phyloP scores from a whole-genome alignment of 106 monocot genomes.

The Acorus gramineus region DNA sequence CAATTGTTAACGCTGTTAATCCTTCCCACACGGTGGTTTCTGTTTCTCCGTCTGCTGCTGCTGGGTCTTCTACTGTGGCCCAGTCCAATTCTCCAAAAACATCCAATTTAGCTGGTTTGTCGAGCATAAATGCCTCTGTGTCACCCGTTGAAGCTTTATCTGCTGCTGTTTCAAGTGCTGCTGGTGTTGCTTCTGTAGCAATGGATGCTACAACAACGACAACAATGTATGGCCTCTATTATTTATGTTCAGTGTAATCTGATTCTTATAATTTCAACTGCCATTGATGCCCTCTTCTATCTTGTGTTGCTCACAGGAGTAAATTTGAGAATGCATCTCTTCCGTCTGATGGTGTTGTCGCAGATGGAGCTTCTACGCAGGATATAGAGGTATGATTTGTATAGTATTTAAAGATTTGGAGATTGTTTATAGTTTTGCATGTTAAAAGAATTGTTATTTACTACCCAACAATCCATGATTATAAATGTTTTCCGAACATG shows the following conservation, averaged over 20 bases:
- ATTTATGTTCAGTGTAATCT: not conserved
- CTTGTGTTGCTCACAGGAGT: constrained; percentile 13
- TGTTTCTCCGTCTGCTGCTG: constrained; percentile 18
- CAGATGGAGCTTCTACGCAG: constrained; percentile 46
- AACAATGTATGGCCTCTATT: constrained; percentile 17
- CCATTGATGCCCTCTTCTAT: not conserved
- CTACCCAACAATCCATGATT: too few species aligned
- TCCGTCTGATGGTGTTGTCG: constrained; percentile 13
- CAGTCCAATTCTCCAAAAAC: constrained; percentile 10
- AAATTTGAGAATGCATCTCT: constrained; percentile 22
- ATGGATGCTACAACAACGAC: constrained; percentile 12
- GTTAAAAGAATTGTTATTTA: too few species aligned
- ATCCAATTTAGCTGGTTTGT: constrained; percentile 9
- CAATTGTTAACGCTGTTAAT: constrained; percentile 13
- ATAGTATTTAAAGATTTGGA: not conserved
- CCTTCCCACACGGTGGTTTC: constrained; percentile 15
- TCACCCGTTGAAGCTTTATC: constrained; percentile 1
- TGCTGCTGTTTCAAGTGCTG: constrained; percentile 10
- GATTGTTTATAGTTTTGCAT: not conserved
- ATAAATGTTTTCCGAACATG: too few species aligned
- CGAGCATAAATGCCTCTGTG: constrained; percentile 8
- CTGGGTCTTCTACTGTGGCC: constrained; percentile 12
- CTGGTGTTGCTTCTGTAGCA: constrained; percentile 3
- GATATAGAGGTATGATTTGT: constrained; percentile 54
- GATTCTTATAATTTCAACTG: not conserved